These are phyloP conservation scores for Alternaria rosae DNA, from an alignment of 2,329 filamentous ascomycete genomes.

Conservation along the genomic window DNA sequence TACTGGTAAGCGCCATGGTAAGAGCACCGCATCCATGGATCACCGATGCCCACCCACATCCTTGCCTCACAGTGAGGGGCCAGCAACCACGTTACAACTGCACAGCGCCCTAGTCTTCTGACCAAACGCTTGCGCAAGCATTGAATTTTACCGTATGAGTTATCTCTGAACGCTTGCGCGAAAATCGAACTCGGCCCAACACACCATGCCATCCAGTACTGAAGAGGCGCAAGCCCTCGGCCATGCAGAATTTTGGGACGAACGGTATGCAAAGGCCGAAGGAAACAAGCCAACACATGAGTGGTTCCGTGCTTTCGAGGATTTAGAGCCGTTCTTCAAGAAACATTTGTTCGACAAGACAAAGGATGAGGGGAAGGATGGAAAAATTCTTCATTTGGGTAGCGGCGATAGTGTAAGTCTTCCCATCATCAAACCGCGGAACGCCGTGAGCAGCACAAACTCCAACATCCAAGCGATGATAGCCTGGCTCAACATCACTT, in stretches of 20 bases:
- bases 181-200: neutral
- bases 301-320: slow-evolving; percentile 61
- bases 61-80: neutral
- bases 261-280: slow-evolving; percentile 53
- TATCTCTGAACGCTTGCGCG: neutral
- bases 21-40: too few species aligned
- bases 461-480: neutral
- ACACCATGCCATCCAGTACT: slow-evolving; percentile 14
- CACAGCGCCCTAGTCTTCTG: neutral
- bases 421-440: neutral
- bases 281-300: slow-evolving; percentile 57
- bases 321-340: slow-evolving; percentile 59
- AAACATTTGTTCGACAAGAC: slow-evolving; percentile 52
- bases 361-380: slow-evolving; percentile 36
- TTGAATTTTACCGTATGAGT: neutral
- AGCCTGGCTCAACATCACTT: too few species aligned
- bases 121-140: neutral
- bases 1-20: too few species aligned
- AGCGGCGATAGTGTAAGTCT: slow-evolving; percentile 63
- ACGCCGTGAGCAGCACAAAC: neutral
- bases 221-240: slow-evolving; percentile 15
- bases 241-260: slow-evolving; percentile 57
- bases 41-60: neutral
- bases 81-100: neutral
- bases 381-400: slow-evolving; percentile 63